A percentile compares a stretch with the other conserved stretches of the same genome.
Conservation (phyloP, 2,329 filamentous ascomycete genomes). For the Ascochyta lentis region DNA sequence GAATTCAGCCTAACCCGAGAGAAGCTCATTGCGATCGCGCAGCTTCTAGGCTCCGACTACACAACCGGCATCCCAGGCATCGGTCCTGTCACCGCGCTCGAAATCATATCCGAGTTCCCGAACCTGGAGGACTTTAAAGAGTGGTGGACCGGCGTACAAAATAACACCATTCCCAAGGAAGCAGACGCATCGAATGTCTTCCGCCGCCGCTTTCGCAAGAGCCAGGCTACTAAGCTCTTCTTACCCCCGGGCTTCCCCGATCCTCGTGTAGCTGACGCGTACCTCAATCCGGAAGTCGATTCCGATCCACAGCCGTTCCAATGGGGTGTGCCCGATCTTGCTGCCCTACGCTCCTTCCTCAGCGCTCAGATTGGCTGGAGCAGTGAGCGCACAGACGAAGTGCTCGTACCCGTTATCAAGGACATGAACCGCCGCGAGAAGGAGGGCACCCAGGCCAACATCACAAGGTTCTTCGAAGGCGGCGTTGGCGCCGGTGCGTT, state of each 20-base stretch:
- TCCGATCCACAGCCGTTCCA: constrained; percentile 78
- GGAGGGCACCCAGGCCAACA: constrained; percentile 95
- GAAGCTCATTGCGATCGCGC: constrained; percentile 87
- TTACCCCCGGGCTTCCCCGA: constrained; percentile 82
- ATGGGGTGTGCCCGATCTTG: constrained; percentile 94
- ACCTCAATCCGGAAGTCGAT: constrained; percentile 87
- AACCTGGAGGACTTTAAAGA: constrained; percentile 77
- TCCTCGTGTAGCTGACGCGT: constrained; percentile 78
- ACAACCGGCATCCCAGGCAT: constrained; percentile 90
- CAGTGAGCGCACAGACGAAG: constrained; percentile 90
- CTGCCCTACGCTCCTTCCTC: constrained; percentile 81
- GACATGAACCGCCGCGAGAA: constrained; percentile 90
- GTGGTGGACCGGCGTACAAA: constrained; percentile 86
- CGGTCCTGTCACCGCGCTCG: constrained; percentile 91
- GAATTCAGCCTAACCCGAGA: constrained; percentile 87
- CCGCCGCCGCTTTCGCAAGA: constrained; percentile 82
- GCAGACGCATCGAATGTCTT: constrained; percentile 67
- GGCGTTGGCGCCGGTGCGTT: constrained; percentile 74
- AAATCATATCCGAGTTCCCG: constrained; percentile 90
- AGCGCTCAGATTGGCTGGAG: constrained; percentile 94
- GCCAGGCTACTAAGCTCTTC: constrained; percentile 84
- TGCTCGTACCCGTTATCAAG: constrained; percentile 90
- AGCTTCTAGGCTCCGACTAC: constrained; percentile 92
- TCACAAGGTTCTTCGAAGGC: constrained; percentile 90
- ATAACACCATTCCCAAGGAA: constrained; percentile 65